phyloP scores from a whole-genome alignment of 1,139 yeast genomes.

The Taphrina populina region DNA sequence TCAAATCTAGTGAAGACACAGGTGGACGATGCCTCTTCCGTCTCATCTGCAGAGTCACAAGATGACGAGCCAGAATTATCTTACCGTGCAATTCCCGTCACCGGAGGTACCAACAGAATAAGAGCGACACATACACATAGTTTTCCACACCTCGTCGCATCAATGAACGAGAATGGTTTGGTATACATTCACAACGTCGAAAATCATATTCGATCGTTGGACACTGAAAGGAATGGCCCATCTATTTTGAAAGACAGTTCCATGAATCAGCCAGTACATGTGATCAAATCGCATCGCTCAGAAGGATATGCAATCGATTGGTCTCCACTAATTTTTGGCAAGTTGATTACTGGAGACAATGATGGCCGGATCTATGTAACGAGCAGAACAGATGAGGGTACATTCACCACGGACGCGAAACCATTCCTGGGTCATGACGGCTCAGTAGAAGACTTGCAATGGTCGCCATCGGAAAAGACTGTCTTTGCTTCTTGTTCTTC shows the following conservation, averaged over 20 bases:
- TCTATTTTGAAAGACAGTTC: conserved; percentile 62
- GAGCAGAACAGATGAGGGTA: conserved; percentile 70
- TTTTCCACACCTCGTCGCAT: conserved; percentile 64
- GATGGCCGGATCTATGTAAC: conserved; percentile 48
- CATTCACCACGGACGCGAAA: conserved; percentile 83
- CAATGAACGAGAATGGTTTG: conserved; percentile 89
- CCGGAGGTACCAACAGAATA: conserved; percentile 82
- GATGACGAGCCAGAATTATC: conserved; percentile 84
- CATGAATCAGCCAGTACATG: conserved; percentile 77
- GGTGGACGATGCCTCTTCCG: conserved; percentile 58
- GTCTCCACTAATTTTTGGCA: conserved; percentile 71
- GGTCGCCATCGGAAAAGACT: conserved; percentile 89
- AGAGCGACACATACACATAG: conserved; percentile 54
- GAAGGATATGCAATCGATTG: conserved; percentile 98
- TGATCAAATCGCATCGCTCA: conserved; percentile 79
- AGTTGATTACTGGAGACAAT: conserved; percentile 78
- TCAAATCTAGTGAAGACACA: conserved; percentile 80
- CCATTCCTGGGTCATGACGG: conserved; percentile 59
- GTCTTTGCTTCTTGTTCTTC: conserved; percentile 92
- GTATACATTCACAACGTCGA: conserved; percentile 78
- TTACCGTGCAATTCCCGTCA: conserved; percentile 71
- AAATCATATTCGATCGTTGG: conserved; percentile 78
- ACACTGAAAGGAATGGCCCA: conserved; percentile 63
- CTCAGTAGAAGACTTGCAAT: conserved; percentile 92
- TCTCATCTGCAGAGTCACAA: conserved; percentile 66